Conservation (phyloP, 2,329 filamentous ascomycete species). For the Penicillium sp. region DNA sequence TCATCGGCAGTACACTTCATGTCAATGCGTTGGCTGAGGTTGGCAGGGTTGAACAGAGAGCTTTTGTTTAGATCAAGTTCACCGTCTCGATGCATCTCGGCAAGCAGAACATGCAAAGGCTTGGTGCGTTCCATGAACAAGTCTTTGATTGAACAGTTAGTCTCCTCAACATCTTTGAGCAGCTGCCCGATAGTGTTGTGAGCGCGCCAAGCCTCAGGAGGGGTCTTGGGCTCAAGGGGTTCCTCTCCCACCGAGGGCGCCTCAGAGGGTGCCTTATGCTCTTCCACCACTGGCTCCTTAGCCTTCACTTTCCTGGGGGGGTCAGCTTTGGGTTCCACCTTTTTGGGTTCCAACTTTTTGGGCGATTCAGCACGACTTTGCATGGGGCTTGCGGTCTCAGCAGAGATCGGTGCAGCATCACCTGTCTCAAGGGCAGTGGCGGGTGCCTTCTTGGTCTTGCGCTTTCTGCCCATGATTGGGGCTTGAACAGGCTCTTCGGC, state of each 20-base stretch:
- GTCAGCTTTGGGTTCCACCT: not conserved
- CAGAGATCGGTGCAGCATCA: slow-evolving; percentile 7
- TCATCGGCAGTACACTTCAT: slow-evolving; percentile 44
- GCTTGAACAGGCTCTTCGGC: slow-evolving; percentile 58
- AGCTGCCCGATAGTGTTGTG: slow-evolving; percentile 44
- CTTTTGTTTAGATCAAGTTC: slow-evolving; percentile 39
- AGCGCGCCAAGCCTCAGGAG: slow-evolving; percentile 31
- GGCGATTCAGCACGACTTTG: slow-evolving; percentile 13
- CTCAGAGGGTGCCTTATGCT: slow-evolving; percentile 9
- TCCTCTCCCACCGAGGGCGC: slow-evolving; percentile 7
- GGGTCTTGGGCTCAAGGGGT: not conserved
- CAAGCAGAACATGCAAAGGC: slow-evolving; percentile 39
- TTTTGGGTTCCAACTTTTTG: slow-evolving; percentile 10
- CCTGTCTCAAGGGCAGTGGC: slow-evolving; percentile 23
- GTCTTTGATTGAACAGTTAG: slow-evolving; percentile 38
- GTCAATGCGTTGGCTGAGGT: slow-evolving; percentile 42
- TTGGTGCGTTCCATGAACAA: slow-evolving; percentile 41
- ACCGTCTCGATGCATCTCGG: slow-evolving; percentile 39
- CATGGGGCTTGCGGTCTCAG: slow-evolving; percentile 18
- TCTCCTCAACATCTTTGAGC: slow-evolving; percentile 39
- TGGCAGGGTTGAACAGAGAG: slow-evolving; percentile 42
- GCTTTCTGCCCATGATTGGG: slow-evolving; percentile 64
- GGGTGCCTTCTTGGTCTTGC: slow-evolving; percentile 54
- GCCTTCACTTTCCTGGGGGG: slow-evolving; percentile 14
- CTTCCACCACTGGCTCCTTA: slow-evolving; percentile 10